Evolutionary conservation across 257 asterid genomes (phyloP), one percentile per base, ranked within the genome.

Genomic region (Mentha longifolia): DNA sequence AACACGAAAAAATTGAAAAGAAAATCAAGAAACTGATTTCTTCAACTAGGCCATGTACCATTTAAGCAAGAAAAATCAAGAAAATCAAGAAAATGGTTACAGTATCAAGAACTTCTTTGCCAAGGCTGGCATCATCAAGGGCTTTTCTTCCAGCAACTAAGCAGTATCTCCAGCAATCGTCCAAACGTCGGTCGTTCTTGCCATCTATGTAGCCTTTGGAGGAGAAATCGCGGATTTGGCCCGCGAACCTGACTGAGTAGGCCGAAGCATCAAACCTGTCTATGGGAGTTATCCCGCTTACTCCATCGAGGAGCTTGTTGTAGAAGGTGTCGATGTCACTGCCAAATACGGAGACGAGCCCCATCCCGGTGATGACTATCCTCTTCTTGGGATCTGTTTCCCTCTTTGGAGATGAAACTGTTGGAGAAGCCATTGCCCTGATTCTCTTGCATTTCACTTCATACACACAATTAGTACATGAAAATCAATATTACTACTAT

Each of bases 311-410:
- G 9, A 85, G 81, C 15, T 83, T 85, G n/a, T 71, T 52, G 67
- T 85, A 85, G 72, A 70, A 85, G 0, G 66, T 47, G 69, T 83
- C 85, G 2, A 83, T 66, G 41, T 82, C 90, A 6, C 35, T 78
- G 9, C 90, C 90, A 49, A 80, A 85, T 2, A 80, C 88, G 0
- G 88, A 85, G 16, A 85, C 86, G 6, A 85, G 83, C 0, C 90
- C 90, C 85, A 82, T 82, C 19, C 87, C 87, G 0, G 84, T 85
- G 12, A 82, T 78, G 3, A 82, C 87, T 5, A 85, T 49, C 67
- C 87, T 67, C 37, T 85, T 82, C 76, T 80, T 85, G 0, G 86
- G 90, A 43, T 82, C 82, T 0, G 61, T 85, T 73, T 80, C 83
- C 14, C 87, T 49, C 68, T 74, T 80, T 11, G 90, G 86, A 42